Evolutionary conservation across 257 asterid genomes (phyloP), one percentile per base, ranked within the genome.

Genomic region (Ophiorrhiza pumila): DNA sequence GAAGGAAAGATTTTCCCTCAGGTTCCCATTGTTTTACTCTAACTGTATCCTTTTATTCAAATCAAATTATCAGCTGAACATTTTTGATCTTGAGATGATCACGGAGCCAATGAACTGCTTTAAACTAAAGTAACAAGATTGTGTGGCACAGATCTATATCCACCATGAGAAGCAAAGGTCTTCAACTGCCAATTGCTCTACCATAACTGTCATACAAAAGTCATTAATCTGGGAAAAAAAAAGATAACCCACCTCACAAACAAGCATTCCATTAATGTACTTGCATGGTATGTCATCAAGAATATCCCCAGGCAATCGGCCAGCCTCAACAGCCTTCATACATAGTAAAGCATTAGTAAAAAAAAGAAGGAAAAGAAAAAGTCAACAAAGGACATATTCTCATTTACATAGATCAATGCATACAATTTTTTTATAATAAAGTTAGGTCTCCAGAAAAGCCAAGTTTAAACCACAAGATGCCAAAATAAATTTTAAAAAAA

Each of bases 231-330:
- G 32, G 29, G 25, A n/a, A 15, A 47, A 23, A 73, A 61, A 35
- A 18, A 15, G 46, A 73, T 49, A 35, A 25, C 63, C 47, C 71
- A 90, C 99, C 98, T 95, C 98, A 60, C 99, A 95, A 59, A 87
- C 80, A 71, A 87, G 85, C 69, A 85, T 78, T 72, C 99, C 99
- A 75, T 95, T 87, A 68, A 82, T 73, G 68, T 83, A 95, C 81
- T 86, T 95, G 93, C 98, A 89, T 0, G 97, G 98, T 78, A 95
- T 80, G 68, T 92, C 98, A 75, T 92, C 95, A 85, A 90, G 84
- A 80, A 95, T 87, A 84, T 89, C 97, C 68, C 95, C 95, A 15
- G 99, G 99, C 74, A 95, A 80, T 63, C 76, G 86, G 58, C 99
- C 99, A 65, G 94, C 87, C 86, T 95, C 98, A 81, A 95, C 84